Evolutionary conservation across 345 rosid genomes (phyloP).

Genomic region (Aurinia saxatilis): DNA sequence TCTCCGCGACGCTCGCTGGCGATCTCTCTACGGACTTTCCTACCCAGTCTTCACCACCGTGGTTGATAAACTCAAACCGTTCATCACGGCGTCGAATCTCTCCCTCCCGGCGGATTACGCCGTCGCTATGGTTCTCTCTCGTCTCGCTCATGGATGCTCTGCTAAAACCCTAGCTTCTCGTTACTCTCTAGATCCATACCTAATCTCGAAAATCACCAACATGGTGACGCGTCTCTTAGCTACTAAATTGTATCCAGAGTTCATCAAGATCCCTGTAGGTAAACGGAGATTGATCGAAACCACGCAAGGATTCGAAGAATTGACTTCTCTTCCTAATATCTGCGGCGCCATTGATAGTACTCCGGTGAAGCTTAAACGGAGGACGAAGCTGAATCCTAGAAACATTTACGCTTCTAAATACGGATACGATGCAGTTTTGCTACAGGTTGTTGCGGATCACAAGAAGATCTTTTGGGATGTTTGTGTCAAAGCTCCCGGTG

Average conservation of each 20-base stretch:
- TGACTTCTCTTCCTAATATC: conserved; percentile 83
- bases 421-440: conserved; percentile 71
- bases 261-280: conserved; percentile 81
- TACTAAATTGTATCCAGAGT: conserved; percentile 85
- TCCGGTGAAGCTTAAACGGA: conserved; percentile 54
- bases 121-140: conserved; percentile 88
- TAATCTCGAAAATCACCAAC: conserved; percentile 86
- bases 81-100: conserved; percentile 79
- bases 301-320: conserved; percentile 83
- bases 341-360: conserved; percentile 90
- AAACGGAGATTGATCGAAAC: conserved; percentile 79
- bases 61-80: conserved; percentile 84
- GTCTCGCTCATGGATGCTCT: conserved; percentile 74
- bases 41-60: conserved; percentile 86
- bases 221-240: conserved; percentile 90
- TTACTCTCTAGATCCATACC: conserved; percentile 81
- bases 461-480: conserved; percentile 95
- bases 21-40: conserved; percentile 79
- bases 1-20: conserved; percentile 87
- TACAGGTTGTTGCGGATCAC: conserved; percentile 92
- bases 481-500: conserved; percentile 90
- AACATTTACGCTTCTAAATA: conserved; percentile 46
- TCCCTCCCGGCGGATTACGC: conserved; percentile 95
- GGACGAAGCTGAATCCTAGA: conserved; percentile 31
- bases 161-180: conserved; percentile 64